Base-by-base conservation (phyloP, 129 eudicot species). In the Arctium lappa region DNA sequence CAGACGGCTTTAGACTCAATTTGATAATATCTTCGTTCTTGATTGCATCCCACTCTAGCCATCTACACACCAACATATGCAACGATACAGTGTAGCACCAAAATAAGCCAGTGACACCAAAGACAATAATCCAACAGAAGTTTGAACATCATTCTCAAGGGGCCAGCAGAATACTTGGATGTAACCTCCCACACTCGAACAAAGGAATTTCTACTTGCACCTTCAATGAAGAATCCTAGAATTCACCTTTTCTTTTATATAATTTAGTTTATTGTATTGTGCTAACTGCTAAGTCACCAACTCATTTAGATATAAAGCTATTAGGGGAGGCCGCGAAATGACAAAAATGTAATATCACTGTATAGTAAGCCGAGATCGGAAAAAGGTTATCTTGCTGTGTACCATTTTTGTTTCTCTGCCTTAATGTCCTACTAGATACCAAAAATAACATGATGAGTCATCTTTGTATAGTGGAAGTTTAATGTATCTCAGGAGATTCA, bases 11-110 rank as follows among this genome's bases (percentile, higher is more conserved):
- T 72, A 94, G 79, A 77, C 85, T 77, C 86, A 90, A 86, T 27
- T 37, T 62, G 10, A 10, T 82, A 5, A 66, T 79, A 69, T 69
- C 90, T 29, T 34, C 56, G 8, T 69, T 75, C 50, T 73, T 78
- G 46, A 75, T 65, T 53, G 75, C 66, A 73, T 89, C 92, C 96
- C 97, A 92, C 36, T 94, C 92, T 87, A 78, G 89, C 92, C 86
- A 92, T 83, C 98, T 94, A 78, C 85, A 75, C 38, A 77, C 8
- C 76, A 34, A 44, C 36, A 36, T 27, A 2, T 48, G 8, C 15
- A 18, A 60, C 16, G 9, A 46, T 42, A 74, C 13, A 32, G 13
- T 63, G 27, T 81, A 53, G 56, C 62, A 72, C 39, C 40, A 38
- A 56, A 33, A 79, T 29, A 27, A 80, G 27, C 27, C 27, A 22